Evolutionary conservation across 345 rosid species (phyloP).

Genomic region (Kernera saxatilis): DNA sequence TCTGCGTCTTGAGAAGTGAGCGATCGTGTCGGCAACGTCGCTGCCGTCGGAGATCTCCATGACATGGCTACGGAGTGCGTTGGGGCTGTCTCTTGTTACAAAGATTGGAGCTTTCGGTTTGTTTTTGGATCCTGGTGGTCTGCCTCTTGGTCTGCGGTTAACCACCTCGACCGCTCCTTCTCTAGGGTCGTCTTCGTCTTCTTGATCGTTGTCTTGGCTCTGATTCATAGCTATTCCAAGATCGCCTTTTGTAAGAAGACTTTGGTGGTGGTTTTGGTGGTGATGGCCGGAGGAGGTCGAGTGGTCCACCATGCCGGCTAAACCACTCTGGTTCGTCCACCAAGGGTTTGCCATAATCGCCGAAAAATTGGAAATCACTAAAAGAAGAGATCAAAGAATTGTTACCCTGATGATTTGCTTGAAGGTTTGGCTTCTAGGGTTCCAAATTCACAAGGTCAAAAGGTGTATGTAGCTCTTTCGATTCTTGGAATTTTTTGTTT

Average conservation of each 20-base stretch:
- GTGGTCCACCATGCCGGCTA: slow-evolving; percentile 46
- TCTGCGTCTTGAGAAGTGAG: slow-evolving; percentile 61
- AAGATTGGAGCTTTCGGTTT: slow-evolving; percentile 74
- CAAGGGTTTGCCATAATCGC: slow-evolving; percentile 65
- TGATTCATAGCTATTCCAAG: slow-evolving; percentile 39
- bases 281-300: slow-evolving; percentile 37
- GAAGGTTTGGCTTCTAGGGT: slow-evolving; percentile 13
- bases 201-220: slow-evolving; percentile 47
- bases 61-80: slow-evolving; percentile 77
- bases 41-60: slow-evolving; percentile 71
- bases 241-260: slow-evolving; percentile 40
- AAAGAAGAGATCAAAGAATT: slow-evolving; percentile 1
- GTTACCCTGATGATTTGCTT: not conserved
- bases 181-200: slow-evolving; percentile 54
- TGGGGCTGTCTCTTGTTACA: slow-evolving; percentile 80
- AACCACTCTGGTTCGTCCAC: slow-evolving; percentile 63
- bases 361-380: not conserved
- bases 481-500: not conserved
- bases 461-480: slow-evolving; percentile 12
- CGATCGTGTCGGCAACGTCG: slow-evolving; percentile 71
- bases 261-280: slow-evolving; percentile 33
- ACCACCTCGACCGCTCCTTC: slow-evolving; percentile 69
- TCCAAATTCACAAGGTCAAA: slow-evolving; percentile 34
- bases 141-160: slow-evolving; percentile 67
- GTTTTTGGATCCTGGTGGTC: slow-evolving; percentile 85